Conservation (phyloP, 2,329 filamentous ascomycete species). For the Zalaria sp. region DNA sequence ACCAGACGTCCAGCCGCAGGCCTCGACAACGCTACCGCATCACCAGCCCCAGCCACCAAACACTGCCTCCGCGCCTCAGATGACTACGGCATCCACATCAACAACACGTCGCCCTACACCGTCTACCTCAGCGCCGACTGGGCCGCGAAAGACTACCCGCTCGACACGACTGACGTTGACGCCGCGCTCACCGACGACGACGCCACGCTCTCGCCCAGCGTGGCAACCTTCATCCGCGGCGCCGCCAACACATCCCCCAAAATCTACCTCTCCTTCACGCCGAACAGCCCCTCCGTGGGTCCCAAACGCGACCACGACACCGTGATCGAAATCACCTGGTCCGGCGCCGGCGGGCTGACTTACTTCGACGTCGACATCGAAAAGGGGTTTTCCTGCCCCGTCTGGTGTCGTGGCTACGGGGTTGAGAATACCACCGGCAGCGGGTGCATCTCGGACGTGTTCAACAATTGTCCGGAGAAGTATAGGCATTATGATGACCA, state of each 20-base stretch:
- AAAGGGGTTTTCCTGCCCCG: conserved; percentile 3
- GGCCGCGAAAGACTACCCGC: background rate
- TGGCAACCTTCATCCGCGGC: background rate
- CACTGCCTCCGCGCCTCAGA: background rate
- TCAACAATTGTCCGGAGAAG: conserved; percentile 1
- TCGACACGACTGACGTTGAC: background rate
- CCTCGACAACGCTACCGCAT: background rate
- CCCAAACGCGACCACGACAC: conserved; percentile 1
- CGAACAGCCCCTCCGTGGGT: conserved; percentile 1
- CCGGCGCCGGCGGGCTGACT: background rate
- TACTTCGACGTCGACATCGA: conserved; percentile 5
- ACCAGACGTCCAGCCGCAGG: background rate
- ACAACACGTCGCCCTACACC: background rate
- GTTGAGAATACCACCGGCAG: background rate
- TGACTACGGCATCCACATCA: background rate
- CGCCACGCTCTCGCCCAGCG: background rate
- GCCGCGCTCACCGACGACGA: background rate
- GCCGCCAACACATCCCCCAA: background rate
- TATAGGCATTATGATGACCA: background rate
- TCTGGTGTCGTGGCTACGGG: conserved; percentile 3
- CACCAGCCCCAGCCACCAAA: background rate
- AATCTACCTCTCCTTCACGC: background rate
- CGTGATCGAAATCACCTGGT: background rate
- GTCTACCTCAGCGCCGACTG: conserved; percentile 2
- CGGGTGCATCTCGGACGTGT: conserved; percentile 2